Base-by-base conservation (phyloP, 1,284 basidiomycete genomes). In the Ustilago bromivora region DNA sequence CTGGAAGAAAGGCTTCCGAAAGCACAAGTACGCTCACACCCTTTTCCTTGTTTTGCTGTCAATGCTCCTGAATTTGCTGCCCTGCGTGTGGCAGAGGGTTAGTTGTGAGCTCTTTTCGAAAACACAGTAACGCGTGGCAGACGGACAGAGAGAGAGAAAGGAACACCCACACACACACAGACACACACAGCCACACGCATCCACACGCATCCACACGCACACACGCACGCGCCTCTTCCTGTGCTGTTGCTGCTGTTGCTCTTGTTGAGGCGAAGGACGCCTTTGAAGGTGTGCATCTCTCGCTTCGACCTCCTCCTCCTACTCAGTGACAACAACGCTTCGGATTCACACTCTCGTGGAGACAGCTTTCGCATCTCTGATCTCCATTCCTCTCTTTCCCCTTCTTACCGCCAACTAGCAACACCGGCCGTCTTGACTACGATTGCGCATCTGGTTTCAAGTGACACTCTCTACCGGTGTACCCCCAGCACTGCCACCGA, bases 271-370 rank as follows among this genome's bases (percentile, higher is more conserved):
- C 56, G 56, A 57, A 36, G 12, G 32, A 28, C 55, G 23, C 55
- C 55, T 56, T 56, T 56, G 31, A 46, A 19, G 43, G 38, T 38
- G 19, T 49, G 19, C 46, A 49, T 23, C 28, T 40, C 38, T 51
- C 49, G 23, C 49, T 32, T 51, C 49, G 8, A 13, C 46, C 13
- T 49, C 46, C 41, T 8, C 34, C 28, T 38, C 23, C 4, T 41
- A 6, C n/a, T 34, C 12, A 19, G 12, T 51, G 36, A 55, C 47
- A 57, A 57, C 55, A 64, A 55, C 62, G 62, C 55, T 64, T 36
- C 46, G 19, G 49, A 52, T 56, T 40, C 53, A 19, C n/a, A 8
- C 19, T 19, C 43, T 46, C 11, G 23, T 28, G 23, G 23, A 28
- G 23, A 28, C 23, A 28, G 23, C 23, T 28, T 28, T 28, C 23